phyloP scores from a whole-genome alignment of 176 grass and related monocot species.

The Avena insularis region DNA sequence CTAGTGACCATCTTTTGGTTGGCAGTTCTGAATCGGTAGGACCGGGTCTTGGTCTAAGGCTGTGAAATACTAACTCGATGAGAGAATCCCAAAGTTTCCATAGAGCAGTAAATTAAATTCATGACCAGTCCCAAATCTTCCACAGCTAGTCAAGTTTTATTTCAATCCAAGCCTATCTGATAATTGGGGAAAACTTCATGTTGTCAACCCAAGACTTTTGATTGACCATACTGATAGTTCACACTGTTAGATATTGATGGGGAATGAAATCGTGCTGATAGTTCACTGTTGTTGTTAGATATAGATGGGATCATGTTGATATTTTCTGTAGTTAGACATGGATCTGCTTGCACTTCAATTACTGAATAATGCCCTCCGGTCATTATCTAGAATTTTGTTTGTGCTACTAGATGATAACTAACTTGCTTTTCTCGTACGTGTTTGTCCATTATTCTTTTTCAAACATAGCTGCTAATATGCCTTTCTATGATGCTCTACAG shows the following conservation, averaged over 20 bases:
- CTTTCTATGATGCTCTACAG: conserved; percentile 36
- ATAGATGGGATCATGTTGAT: neutral
- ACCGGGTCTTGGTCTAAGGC: neutral
- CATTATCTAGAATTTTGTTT: conserved; percentile 25
- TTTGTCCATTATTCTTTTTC: conserved; percentile 5
- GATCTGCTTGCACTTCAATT: neutral
- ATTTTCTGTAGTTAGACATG: neutral
- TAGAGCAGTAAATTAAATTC: neutral
- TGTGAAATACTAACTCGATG: neutral
- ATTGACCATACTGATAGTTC: neutral
- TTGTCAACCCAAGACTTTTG: conserved; percentile 15
- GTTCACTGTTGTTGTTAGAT: conserved; percentile 1
- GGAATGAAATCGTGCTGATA: neutral
- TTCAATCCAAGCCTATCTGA: neutral
- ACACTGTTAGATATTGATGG: neutral
- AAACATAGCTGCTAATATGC: neutral
- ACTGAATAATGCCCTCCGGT: neutral
- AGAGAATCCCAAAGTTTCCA: neutral
- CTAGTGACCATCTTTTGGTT: neutral
- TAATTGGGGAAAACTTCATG: conserved; percentile 2
- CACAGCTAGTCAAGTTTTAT: neutral
- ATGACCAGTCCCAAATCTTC: neutral
- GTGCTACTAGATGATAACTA: neutral
- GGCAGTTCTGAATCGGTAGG: neutral
- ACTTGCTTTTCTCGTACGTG: neutral